Base-by-base conservation (phyloP, 1,139 yeast genomes). In the Arxiozyma slooffiae region DNA sequence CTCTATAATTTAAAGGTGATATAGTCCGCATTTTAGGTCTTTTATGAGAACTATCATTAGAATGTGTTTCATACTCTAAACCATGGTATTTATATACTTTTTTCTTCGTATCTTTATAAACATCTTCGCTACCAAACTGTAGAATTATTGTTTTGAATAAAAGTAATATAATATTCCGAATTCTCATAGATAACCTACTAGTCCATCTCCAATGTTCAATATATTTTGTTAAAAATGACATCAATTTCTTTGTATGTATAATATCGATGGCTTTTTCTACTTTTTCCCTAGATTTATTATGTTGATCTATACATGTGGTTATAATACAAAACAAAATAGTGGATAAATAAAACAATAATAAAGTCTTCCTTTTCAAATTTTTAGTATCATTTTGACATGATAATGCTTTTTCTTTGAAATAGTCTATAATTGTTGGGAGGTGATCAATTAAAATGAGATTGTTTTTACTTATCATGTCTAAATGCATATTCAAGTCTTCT, bases 1-100 rank as follows among this genome's bases (percentile, higher is more conserved):
- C 81, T 62, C 80, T 81, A 63, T 86, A 89, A 58, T 88, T 95
- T 37, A 88, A 68, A 0, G 95, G 92, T 1, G 95, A 81, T 38
- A 88, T 80, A 0, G 75, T 71, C 45, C 80, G 66, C 7, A 18
- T 39, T 42, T 16, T 20, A 21, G 17, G 6, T 30, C 22, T 20
- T 49, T 66, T 66, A 52, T 54, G 62, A 48, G 60, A 53, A 6
- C 53, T 49, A 8, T 53, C 48, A 4, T 61, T 58, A 38, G 71
- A 69, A 6, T 11, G 3, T 30, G 36, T 2, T 30, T 30, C 14
- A 45, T 67, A 67, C 26, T 71, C 68, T 23, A 82, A 67, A 0
- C 71, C 68, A 55, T 76, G 77, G 41, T 70, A 66, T n/a, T 67
- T 55, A 20, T 73, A 67, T 34, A 85, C 67, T 56, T 73, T 78